These are phyloP conservation scores for Trichoderma simmonsii DNA, from an alignment of 2,329 filamentous ascomycete genomes.

Conservation along the genomic window DNA sequence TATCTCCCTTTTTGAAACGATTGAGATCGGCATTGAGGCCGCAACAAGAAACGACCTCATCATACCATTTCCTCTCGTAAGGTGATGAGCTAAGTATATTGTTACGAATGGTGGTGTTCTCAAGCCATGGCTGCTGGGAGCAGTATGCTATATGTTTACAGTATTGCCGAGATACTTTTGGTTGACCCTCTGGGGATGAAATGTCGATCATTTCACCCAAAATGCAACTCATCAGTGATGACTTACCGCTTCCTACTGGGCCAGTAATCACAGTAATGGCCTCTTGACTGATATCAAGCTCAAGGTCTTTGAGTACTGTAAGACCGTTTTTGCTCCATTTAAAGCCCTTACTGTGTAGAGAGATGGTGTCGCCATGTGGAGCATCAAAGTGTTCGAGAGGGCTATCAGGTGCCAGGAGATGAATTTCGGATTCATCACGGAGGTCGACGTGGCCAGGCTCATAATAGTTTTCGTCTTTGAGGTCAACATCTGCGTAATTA, in stretches of 20 bases:
- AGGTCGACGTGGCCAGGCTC: not conserved
- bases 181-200: not conserved
- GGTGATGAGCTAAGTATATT: constrained; percentile 17
- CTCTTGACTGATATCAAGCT: constrained; percentile 4
- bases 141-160: constrained; percentile 20
- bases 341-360: constrained; percentile 5
- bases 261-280: constrained; percentile 19
- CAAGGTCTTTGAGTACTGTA: constrained; percentile 13
- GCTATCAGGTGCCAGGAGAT: not conserved
- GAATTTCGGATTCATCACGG: not conserved
- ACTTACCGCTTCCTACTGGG: constrained; percentile 18
- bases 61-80: constrained; percentile 30
- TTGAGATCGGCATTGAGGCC: constrained; percentile 35
- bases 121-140: constrained; percentile 18
- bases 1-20: constrained; percentile 31
- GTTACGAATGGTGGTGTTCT: constrained; percentile 17
- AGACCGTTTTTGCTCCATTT: constrained; percentile 1
- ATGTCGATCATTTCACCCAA: constrained; percentile 6
- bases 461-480: constrained; percentile 8
- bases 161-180: not conserved
- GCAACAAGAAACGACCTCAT: constrained; percentile 32
- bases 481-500: constrained; percentile 6
- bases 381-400: not conserved
- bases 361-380: not conserved
- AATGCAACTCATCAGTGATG: constrained; percentile 17